These are phyloP conservation scores for Aphanocladium album DNA, from an alignment of 2,329 filamentous ascomycete species.

Conservation along the genomic window DNA sequence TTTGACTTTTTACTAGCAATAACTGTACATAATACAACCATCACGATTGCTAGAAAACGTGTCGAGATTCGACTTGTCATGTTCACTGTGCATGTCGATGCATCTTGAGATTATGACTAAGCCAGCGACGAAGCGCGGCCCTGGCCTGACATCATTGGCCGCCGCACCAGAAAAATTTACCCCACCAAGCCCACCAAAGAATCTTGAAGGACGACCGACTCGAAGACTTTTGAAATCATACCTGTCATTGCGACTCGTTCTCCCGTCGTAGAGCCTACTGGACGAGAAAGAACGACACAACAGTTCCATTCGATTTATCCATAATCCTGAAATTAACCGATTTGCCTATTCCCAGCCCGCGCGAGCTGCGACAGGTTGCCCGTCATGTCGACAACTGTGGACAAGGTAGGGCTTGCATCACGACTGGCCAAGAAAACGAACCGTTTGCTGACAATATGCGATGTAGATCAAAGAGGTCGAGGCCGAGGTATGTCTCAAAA, in stretches of 20 bases:
- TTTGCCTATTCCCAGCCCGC: not conserved
- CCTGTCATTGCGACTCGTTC: not conserved
- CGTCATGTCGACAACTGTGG: constrained; percentile 93
- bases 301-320: not conserved
- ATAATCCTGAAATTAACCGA: not conserved
- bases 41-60: not conserved
- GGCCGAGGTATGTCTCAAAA: constrained; percentile 65
- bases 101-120: constrained; percentile 3
- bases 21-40: not conserved
- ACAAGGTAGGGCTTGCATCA: constrained; percentile 62
- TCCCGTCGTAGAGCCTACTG: not conserved
- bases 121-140: not conserved
- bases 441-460: constrained; percentile 19
- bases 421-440: not conserved
- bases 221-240: constrained; percentile 4
- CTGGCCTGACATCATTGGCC: constrained; percentile 29
- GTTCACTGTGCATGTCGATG: not conserved
- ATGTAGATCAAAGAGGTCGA: constrained; percentile 91
- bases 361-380: constrained; percentile 18
- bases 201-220: constrained; percentile 3
- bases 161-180: constrained; percentile 32
- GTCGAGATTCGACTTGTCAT: no score
- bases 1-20: not conserved
- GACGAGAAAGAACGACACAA: not conserved
- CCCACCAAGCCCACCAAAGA: constrained; percentile 30